Percentiles rank a stretch among this genome's conserved stretches.
phyloP scores from a whole-genome alignment of 2,329 filamentous ascomycete genomes.

The Curvularia hawaiiensis region DNA sequence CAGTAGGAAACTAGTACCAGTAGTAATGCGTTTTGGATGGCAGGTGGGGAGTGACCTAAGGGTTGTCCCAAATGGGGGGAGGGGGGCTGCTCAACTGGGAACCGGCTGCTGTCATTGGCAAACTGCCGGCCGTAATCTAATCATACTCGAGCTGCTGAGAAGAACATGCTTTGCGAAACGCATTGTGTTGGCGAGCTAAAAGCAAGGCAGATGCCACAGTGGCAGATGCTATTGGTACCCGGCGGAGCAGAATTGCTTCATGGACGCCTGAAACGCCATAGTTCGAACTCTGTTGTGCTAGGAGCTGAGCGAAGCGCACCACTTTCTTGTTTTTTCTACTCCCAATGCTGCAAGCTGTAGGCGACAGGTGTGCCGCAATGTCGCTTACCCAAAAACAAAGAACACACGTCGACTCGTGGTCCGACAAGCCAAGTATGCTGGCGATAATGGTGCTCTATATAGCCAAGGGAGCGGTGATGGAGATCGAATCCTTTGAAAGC shows the following conservation, averaged over 20 bases:
- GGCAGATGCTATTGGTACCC: conserved; percentile 12
- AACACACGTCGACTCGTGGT: background rate
- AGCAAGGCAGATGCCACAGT: background rate
- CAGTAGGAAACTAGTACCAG: conserved; percentile 5
- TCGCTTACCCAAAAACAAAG: conserved; percentile 10
- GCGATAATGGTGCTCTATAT: conserved; percentile 1
- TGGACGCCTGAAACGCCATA: conserved; percentile 12
- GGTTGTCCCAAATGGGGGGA: too few species aligned
- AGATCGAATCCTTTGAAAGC: conserved; percentile 6
- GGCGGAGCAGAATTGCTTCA: conserved; percentile 10
- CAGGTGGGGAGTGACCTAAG: background rate
- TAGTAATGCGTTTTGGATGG: background rate
- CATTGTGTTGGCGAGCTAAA: conserved; percentile 10
- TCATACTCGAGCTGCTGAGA: background rate
- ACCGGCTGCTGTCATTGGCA: background rate
- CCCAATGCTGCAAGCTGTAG: conserved; percentile 1
- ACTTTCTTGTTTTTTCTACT: conserved; percentile 10
- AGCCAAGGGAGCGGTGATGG: conserved; percentile 2
- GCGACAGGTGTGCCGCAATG: conserved; percentile 8
- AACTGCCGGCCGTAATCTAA: background rate
- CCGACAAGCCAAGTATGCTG: background rate
- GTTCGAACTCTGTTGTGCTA: conserved; percentile 15
- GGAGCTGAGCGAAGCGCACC: conserved; percentile 1
- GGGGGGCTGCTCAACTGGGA: background rate
- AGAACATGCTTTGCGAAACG: conserved; percentile 1